Percentiles rank a stretch among this genome's conserved stretches.
Conservation (phyloP, 768 basidiomycete genomes). For the Trametes elegans region DNA sequence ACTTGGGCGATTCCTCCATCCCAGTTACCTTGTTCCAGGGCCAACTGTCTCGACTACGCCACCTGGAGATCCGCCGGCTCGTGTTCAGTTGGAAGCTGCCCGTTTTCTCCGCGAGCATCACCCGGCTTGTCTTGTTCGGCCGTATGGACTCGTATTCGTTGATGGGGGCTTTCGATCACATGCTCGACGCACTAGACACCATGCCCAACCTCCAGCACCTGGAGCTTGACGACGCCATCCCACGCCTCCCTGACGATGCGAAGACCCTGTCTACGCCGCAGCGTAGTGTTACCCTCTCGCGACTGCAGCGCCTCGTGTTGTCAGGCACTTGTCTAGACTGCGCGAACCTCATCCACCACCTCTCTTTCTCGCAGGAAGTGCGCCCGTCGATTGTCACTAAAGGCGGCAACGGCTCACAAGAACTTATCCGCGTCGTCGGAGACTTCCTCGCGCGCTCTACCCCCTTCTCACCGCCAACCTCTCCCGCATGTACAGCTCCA, state of each 20-base stretch:
- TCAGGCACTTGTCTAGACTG: background rate
- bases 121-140: background rate
- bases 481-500: background rate
- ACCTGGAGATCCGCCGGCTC: background rate
- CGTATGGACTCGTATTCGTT: background rate
- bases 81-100: conserved; percentile 1
- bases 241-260: background rate
- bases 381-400: background rate
- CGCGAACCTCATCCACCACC: conserved; percentile 1
- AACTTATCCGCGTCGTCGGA: background rate
- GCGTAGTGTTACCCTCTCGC: background rate
- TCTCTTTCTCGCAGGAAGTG: background rate
- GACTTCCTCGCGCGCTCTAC: background rate
- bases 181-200: background rate
- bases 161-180: background rate
- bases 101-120: background rate
- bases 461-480: background rate
- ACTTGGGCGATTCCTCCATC: background rate
- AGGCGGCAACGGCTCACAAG: background rate
- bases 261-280: background rate
- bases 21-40: background rate
- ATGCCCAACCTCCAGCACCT: background rate
- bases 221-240: conserved; percentile 1
- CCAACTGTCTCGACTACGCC: conserved; percentile 1
- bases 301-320: background rate